Evolutionary conservation across 306 rosid species (phyloP).

Genomic region (Vicia sativa): DNA sequence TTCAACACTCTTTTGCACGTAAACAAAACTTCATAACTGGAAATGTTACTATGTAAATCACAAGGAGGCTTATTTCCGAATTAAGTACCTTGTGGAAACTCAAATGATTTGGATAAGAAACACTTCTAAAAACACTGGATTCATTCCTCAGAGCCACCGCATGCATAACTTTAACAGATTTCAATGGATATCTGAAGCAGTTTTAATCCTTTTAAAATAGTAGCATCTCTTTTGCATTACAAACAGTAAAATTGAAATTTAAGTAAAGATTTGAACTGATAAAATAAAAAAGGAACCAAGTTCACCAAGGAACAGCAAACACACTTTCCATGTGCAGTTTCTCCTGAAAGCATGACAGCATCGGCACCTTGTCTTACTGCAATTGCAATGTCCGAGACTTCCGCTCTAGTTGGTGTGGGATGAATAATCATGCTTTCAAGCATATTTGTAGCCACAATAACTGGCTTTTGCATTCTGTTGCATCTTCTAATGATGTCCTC

Average conservation of each 20-base stretch:
- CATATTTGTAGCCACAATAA: slow-evolving; percentile 98
- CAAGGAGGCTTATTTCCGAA: slow-evolving; percentile 20
- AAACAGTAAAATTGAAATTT: slow-evolving; percentile 2
- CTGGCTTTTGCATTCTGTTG: slow-evolving; percentile 81
- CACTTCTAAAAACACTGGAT: slow-evolving; percentile 52
- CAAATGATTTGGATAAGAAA: slow-evolving; percentile 54
- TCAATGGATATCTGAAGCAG: slow-evolving; percentile 79
- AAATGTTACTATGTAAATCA: slow-evolving; percentile 1
- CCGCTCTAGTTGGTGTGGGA: slow-evolving; percentile 98
- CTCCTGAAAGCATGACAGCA: slow-evolving; percentile 99
- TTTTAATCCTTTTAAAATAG: slow-evolving; percentile 30
- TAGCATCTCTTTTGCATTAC: slow-evolving; percentile 17
- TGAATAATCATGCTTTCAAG: slow-evolving; percentile 97
- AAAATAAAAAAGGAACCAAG: slow-evolving; percentile 15
- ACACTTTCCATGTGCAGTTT: slow-evolving; percentile 99
- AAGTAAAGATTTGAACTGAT: not conserved
- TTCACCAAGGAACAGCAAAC: slow-evolving; percentile 44
- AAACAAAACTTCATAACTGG: slow-evolving; percentile 27
- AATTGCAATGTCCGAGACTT: slow-evolving; percentile 94
- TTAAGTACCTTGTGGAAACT: slow-evolving; percentile 51
- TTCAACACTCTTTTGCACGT: not conserved
- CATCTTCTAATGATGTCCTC: slow-evolving; percentile 90
- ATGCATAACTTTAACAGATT: slow-evolving; percentile 95
- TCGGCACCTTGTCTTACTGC: slow-evolving; percentile 95
- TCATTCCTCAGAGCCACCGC: slow-evolving; percentile 87